Base-by-base conservation (phyloP, 805 yeast genomes). In the Suhomyces pyralidae region DNA sequence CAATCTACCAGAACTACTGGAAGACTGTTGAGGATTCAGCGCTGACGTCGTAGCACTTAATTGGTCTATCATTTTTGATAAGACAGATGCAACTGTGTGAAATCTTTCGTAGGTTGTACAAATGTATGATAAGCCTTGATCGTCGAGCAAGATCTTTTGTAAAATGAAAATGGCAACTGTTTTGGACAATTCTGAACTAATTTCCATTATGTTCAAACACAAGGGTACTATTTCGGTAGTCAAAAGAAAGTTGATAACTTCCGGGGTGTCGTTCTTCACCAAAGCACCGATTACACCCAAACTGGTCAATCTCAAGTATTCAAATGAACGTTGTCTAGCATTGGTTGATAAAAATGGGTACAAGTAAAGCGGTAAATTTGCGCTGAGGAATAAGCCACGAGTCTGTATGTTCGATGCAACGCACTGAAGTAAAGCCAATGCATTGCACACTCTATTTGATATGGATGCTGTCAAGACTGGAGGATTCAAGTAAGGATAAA, bases 161-260 rank as follows among this genome's bases (percentile, higher is more conserved):
- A 94, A 87, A 55, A 94, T 93, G 74, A 94, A 93, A 52, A 93
- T 92, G 4, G 99, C 99, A 24, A 93, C 99, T 0, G 98, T 94
- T 65, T 94, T 93, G 47, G 96, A 86, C 49, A 93, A 78, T 66
- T 94, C 99, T 0, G 97, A 87, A 7, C 97, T 90, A 1, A 92
- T 84, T 67, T 93, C 98, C 96, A 93, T 93, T 56, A 94, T 93
- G 61, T 94, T 85, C 54, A 93, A 76, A 67, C 99, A 94, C 51
- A 94, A 73, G 5, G 99, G 99, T 32, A 94, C 96, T 61, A 94
- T 93, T 68, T 93, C 99, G 0, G 99, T 94, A n/a, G 97, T 85
- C 45, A 93, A 77, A 62, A 93, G 73, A 64, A 94, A 93, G 56
- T 88, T 88, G 56, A 94, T 92, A 44, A 93, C 98, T 61, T 93